Percentiles rank a stretch among this genome's conserved stretches.
Evolutionary conservation across 768 basidiomycete genomes (phyloP).

Genomic region (Leucogyrophana mollusca): DNA sequence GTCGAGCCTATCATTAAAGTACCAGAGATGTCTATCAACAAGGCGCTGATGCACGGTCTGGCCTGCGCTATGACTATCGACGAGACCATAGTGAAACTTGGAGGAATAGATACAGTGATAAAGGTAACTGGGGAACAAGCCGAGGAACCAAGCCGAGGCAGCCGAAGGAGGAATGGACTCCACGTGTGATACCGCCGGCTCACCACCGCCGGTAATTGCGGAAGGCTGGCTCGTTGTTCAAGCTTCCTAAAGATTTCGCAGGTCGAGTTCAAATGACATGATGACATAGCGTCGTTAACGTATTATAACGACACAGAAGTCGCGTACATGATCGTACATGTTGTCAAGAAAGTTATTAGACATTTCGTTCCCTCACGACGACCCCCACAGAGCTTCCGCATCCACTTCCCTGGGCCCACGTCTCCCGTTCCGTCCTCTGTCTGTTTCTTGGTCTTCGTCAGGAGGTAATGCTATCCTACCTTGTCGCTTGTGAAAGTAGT

Average conservation of each 20-base stretch:
- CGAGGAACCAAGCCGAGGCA: too few species aligned
- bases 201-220: background rate
- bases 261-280: too few species aligned
- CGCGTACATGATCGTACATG: too few species aligned
- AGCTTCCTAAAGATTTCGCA: too few species aligned
- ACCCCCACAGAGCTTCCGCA: constrained; percentile 38
- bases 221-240: too few species aligned
- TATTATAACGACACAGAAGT: too few species aligned
- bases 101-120: too few species aligned
- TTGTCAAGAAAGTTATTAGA: too few species aligned
- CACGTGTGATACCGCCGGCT: background rate
- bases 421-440: constrained; percentile 2
- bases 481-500: constrained; percentile 12
- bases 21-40: constrained; percentile 69
- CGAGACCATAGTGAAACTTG: constrained; percentile 5
- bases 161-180: too few species aligned
- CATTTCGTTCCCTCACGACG: constrained; percentile 14
- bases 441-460: constrained; percentile 31
- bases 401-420: constrained; percentile 41
- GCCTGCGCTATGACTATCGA: too few species aligned
- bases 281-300: too few species aligned
- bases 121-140: too few species aligned
- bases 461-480: constrained; percentile 44
- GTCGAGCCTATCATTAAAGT: constrained; percentile 56
- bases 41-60: constrained; percentile 43